Conservation (phyloP, 208 protist species). For the Blechomonas ayalai region DNA sequence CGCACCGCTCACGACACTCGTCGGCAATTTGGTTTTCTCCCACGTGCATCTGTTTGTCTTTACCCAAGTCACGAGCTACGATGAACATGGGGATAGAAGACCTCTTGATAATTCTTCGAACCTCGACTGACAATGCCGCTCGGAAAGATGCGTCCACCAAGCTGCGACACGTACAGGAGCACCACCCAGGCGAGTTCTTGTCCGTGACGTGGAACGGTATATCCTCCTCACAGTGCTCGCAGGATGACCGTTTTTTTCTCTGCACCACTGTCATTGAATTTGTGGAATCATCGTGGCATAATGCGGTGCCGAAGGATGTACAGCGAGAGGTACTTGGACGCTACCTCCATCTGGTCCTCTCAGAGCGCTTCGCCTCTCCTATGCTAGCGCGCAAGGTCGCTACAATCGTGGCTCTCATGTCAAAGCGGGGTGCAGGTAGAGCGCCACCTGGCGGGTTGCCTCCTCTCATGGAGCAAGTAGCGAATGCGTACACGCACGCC, state of each 20-base stretch:
- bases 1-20: no score
- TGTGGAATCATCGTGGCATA: constrained; percentile 62
- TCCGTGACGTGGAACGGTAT: constrained; percentile 42
- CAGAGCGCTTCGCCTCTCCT: constrained; percentile 12
- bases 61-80: no score
- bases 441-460: constrained; percentile 25
- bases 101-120: constrained; percentile 39
- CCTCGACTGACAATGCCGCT: constrained; percentile 46
- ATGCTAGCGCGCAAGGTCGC: constrained; percentile 54
- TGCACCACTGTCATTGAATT: constrained; percentile 49
- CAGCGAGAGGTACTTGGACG: constrained; percentile 25
- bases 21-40: constrained; percentile 9
- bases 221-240: constrained; percentile 9
- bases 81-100: constrained; percentile 42
- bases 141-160: constrained; percentile 42
- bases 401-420: constrained; percentile 49
- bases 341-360: constrained; percentile 35
- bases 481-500: constrained; percentile 17
- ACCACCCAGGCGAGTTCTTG: constrained; percentile 51
- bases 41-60: neutral
- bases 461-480: constrained; percentile 19
- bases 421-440: constrained; percentile 17
- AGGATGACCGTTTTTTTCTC: constrained; percentile 59
- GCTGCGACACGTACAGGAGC: constrained; percentile 47
- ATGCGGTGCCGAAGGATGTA: constrained; percentile 12